These are phyloP conservation scores for Diaporthe amygdali DNA, from an alignment of 2,329 filamentous ascomycete genomes.

Conservation along the genomic window DNA sequence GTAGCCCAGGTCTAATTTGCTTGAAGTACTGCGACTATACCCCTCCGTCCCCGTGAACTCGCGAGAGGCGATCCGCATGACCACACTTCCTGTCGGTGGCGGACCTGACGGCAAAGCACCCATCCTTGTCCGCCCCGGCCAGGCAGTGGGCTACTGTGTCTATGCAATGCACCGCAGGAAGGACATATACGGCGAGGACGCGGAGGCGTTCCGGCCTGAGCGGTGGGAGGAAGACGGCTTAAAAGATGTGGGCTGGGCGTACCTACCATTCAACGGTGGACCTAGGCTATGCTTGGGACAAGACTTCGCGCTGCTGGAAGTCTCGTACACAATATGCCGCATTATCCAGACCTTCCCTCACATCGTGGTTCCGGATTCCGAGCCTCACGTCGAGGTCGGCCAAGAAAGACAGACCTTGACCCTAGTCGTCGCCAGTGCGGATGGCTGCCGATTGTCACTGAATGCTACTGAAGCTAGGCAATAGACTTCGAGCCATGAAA, in stretches of 20 bases:
- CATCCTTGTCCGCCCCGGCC: slow-evolving; percentile 36
- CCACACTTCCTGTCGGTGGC: slow-evolving; percentile 42
- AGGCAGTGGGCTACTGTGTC: slow-evolving; percentile 34
- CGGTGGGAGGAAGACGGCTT: slow-evolving; percentile 40
- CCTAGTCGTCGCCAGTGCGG: slow-evolving; percentile 24
- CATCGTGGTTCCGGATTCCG: slow-evolving; percentile 27
- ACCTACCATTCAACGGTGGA: slow-evolving; percentile 42
- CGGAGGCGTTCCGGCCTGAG: slow-evolving; percentile 41
- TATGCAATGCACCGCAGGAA: slow-evolving; percentile 39
- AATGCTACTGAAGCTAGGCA: background rate
- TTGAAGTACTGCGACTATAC: slow-evolving; percentile 37
- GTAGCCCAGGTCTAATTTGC: background rate
- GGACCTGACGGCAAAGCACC: slow-evolving; percentile 38
- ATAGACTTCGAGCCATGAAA: background rate
- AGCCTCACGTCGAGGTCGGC: slow-evolving; percentile 27
- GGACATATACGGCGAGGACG: slow-evolving; percentile 42
- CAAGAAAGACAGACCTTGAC: slow-evolving; percentile 31
- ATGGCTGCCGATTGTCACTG: slow-evolving; percentile 1
- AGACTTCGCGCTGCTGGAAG: slow-evolving; percentile 37
- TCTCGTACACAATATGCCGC: slow-evolving; percentile 27
- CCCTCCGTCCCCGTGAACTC: slow-evolving; percentile 40
- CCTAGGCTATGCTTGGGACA: slow-evolving; percentile 42
- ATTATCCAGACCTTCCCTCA: slow-evolving; percentile 26
- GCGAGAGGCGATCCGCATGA: slow-evolving; percentile 35
- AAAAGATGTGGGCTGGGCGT: slow-evolving; percentile 36